Base-by-base conservation (phyloP, 2,329 filamentous ascomycete genomes). In the Monosporascus sp. region DNA sequence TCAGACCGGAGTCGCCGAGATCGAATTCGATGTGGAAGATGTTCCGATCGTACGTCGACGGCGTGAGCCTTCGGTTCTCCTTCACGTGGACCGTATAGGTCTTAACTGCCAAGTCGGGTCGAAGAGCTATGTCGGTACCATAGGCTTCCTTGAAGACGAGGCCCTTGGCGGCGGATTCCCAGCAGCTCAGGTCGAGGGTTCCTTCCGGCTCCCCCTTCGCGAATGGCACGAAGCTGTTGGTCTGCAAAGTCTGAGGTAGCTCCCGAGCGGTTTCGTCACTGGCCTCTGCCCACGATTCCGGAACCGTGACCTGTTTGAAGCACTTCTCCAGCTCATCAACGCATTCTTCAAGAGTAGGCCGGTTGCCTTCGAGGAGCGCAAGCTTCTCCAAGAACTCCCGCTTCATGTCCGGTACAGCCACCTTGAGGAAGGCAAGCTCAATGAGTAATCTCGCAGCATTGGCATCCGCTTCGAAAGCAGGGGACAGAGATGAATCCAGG, bases 21-120 rank as follows among this genome's bases (percentile, higher is more conserved):
- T 97, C 94, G 66, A 99, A 99, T 74, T 99, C 94, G 58, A 99
- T 97, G 76, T 99, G 94, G 87, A 99, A 99, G 73, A 99, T 97
- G 80, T 99, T 97, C 63, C 94, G 91, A 72, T 97, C 92, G 69
- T 99, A 99, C 35, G 86, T 88, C 24, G 74, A 65, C 3, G 94
- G 94, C 0, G 94, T 99, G 52, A 99, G 82, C 59, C 94, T 86
- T 57, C 94, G 89, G 76, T 96, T 97, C 78, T 97, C 94, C 78
- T 95, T 91, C 72, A 99, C 92, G 52, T 85, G 87, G 51, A 97
- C 88, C 43, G 91, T 89, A 65, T 82, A 86, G 2, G 93, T 97
- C 81, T 93, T 91, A 66, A 90, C 85, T 9, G 87, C 76, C 52
- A 96, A 78, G 65, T 99, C 94, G 11, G 94, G 94, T 51, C 94